Evolutionary conservation across 176 grass and related monocot species (phyloP), one percentile per base, ranked within the genome.

Genomic region (Dactylis glomerata): DNA sequence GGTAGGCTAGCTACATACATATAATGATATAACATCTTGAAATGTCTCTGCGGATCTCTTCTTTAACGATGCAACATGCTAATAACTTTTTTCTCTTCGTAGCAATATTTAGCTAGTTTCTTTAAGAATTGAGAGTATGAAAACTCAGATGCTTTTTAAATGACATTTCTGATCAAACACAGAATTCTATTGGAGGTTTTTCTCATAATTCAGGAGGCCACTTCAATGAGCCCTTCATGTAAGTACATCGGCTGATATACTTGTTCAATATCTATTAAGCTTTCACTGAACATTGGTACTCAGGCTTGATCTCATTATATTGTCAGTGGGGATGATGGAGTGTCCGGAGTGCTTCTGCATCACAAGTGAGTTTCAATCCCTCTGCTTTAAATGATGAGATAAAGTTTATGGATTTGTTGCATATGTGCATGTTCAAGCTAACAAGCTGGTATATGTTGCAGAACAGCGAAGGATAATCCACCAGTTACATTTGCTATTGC

Each of bases 101-200:
- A 42, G 41, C 11, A 42, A 42, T 42, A 42, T 10, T 42, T 42
- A 42, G 41, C 8, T 49, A 16, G 3, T 79, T 44, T 45, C 36
- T 26, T 59, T 36, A 59, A 73, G 33, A 64, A 47, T 51, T 26
- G 0, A 15, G 66, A 85, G 30, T 80, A 38, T 41, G 15, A 0
- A 33, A 81, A 81, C 5, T 70, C 24, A 42, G 83, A 24, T 72
- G 71, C 65, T 42, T 59, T 28, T 28, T 46, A 38, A 75, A 20
- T 84, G 24, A 62, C 79, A 32, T 92, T 81, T 84, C 62, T 58
- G 30, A 41, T 81, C 75, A 77, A 63, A 75, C 23, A 45, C 86
- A 99, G 93, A 99, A 99, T 78, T 99, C 97, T 38, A 94, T 96
- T 91, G 97, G 96, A 94, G 97, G 97, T 70, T 85, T 91, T 92